Conservation (phyloP, 192 early-diverging fungal genomes). For the Coemansia sp. region DNA sequence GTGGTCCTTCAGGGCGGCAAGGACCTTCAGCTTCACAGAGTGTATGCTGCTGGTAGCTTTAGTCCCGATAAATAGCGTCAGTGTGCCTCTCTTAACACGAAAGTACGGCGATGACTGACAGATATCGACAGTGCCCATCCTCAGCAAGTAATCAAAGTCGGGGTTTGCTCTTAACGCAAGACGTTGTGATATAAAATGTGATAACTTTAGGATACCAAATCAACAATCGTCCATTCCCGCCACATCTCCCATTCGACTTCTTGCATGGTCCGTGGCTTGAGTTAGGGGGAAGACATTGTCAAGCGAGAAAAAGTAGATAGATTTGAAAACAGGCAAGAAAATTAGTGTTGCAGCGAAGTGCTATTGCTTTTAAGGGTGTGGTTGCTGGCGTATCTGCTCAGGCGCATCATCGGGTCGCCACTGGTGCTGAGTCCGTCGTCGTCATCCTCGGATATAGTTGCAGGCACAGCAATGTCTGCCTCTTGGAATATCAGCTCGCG, state of each 20-base stretch:
- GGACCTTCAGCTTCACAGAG: constrained; percentile 19
- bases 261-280: background rate
- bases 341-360: constrained; percentile 3
- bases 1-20: constrained; percentile 30
- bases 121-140: constrained; percentile 26
- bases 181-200: background rate
- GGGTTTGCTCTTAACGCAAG: no score
- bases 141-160: background rate
- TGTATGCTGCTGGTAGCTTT: constrained; percentile 11
- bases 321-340: background rate
- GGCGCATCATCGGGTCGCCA: constrained; percentile 36
- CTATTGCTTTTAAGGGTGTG: constrained; percentile 12
- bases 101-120: constrained; percentile 28
- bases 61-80: constrained; percentile 40
- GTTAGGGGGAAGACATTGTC: background rate
- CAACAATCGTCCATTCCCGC: background rate
- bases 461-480: constrained; percentile 38
- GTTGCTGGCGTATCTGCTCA: constrained; percentile 34
- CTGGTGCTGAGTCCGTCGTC: constrained; percentile 27
- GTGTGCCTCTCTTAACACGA: constrained; percentile 35
- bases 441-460: constrained; percentile 35
- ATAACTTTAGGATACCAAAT: background rate
- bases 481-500: constrained; percentile 51
- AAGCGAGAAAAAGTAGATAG: background rate
- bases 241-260: background rate